A percentile compares a stretch with the other conserved stretches of the same genome.
phyloP scores from a whole-genome alignment of 768 basidiomycete genomes.

The Kwoniella shandongensis region DNA sequence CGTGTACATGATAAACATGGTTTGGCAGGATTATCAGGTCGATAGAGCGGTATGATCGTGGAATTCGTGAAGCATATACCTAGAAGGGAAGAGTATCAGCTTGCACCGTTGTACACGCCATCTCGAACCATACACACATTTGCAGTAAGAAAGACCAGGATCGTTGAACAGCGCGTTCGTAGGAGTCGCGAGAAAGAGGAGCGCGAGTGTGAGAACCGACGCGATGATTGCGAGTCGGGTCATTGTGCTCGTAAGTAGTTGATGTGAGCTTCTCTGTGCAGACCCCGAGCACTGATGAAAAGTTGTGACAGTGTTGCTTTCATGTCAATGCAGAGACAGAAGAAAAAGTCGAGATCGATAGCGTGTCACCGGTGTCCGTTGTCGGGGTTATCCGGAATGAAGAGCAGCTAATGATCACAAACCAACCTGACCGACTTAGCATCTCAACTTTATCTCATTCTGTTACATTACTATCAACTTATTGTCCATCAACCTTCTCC shows the following conservation, averaged over 20 bases:
- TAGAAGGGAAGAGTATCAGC: slow-evolving; percentile 52
- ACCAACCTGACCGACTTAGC: too few species aligned
- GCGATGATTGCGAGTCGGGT: not conserved
- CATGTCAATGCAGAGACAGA: too few species aligned
- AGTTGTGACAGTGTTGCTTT: not conserved
- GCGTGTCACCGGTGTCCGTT: too few species aligned
- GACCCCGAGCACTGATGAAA: not conserved
- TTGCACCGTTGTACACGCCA: not conserved
- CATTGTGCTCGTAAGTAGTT: not conserved
- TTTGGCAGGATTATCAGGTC: slow-evolving; percentile 79
- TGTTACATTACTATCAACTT: too few species aligned
- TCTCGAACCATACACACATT: slow-evolving; percentile 40
- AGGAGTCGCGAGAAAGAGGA: slow-evolving; percentile 1
- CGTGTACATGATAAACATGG: slow-evolving; percentile 92
- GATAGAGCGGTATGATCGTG: slow-evolving; percentile 74
- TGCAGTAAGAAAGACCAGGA: slow-evolving; percentile 51
- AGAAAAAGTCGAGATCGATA: too few species aligned
- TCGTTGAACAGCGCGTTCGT: slow-evolving; percentile 40
- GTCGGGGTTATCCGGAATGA: too few species aligned
- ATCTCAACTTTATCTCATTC: too few species aligned
- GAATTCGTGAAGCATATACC: slow-evolving; percentile 93
- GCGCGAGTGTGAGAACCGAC: not conserved
- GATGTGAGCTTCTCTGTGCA: not conserved
- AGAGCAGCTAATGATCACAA: too few species aligned
- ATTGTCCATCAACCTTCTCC: too few species aligned